Percentiles rank a stretch among this genome's conserved stretches.
phyloP scores from a whole-genome alignment of 495 filamentous ascomycete species.

The Thermothielavioides terrestris region DNA sequence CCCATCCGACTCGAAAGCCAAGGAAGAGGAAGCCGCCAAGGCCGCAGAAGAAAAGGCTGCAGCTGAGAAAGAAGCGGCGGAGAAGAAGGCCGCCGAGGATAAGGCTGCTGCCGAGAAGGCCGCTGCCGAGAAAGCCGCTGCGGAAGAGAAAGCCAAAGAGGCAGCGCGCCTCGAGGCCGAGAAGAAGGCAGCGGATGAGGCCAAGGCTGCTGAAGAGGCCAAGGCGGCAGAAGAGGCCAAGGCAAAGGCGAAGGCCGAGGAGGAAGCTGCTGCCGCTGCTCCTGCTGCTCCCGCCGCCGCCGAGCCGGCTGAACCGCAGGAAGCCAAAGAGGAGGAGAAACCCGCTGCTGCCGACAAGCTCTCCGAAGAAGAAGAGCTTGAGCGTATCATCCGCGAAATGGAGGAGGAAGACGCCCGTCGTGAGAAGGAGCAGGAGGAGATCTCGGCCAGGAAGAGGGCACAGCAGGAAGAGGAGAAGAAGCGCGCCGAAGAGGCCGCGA shows the following conservation, averaged over 20 bases:
- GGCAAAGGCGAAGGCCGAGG: slow-evolving; percentile 32
- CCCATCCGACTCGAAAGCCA: slow-evolving; percentile 26
- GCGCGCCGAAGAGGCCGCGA: slow-evolving; percentile 46
- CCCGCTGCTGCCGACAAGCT: not conserved
- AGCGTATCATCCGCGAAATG: slow-evolving; percentile 44
- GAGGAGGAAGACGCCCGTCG: slow-evolving; percentile 46
- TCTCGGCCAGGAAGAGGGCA: slow-evolving; percentile 44
- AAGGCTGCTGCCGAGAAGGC: slow-evolving; percentile 30
- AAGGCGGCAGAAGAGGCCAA: slow-evolving; percentile 34
- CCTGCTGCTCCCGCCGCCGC: slow-evolving; percentile 28
- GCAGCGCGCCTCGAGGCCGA: slow-evolving; percentile 38
- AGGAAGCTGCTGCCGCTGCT: slow-evolving; percentile 29
- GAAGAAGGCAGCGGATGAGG: slow-evolving; percentile 31
- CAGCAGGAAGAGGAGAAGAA: slow-evolving; percentile 51
- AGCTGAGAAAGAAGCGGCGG: slow-evolving; percentile 32
- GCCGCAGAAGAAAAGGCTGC: slow-evolving; percentile 41
- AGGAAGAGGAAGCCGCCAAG: slow-evolving; percentile 41
- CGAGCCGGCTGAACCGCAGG: slow-evolving; percentile 16
- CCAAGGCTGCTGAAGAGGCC: slow-evolving; percentile 26
- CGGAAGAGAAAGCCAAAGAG: slow-evolving; percentile 48
- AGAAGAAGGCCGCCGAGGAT: slow-evolving; percentile 36
- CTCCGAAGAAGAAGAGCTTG: slow-evolving; percentile 28
- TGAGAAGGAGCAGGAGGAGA: slow-evolving; percentile 50
- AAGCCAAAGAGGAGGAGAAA: slow-evolving; percentile 17
- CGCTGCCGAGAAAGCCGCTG: slow-evolving; percentile 46